A percentile compares a stretch with the other conserved stretches of the same genome.
phyloP scores from a whole-genome alignment of 441 rosid genomes.

The Gossypium trilobum region DNA sequence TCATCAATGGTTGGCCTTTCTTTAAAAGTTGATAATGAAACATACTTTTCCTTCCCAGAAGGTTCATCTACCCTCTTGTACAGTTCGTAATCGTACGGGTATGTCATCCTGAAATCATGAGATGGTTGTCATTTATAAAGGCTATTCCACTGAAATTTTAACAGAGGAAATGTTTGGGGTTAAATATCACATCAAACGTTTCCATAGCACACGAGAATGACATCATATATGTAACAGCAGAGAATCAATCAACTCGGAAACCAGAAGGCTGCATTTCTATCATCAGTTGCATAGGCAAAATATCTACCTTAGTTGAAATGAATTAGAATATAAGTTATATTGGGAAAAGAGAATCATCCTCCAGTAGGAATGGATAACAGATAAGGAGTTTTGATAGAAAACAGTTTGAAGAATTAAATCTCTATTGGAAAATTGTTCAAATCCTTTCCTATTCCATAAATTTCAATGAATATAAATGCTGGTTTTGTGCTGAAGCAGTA shows the following conservation, averaged over 20 bases:
- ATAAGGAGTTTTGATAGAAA: neutral
- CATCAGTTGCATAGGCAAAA: neutral
- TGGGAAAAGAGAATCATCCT: neutral
- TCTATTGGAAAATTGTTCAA: neutral
- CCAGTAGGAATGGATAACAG: neutral
- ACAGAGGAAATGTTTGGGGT: neutral
- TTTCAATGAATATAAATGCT: neutral
- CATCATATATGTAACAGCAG: neutral
- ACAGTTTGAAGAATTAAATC: neutral
- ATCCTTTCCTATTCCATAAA: neutral
- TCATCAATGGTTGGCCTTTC: constrained; percentile 60
- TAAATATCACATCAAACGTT: neutral
- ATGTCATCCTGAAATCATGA: constrained; percentile 53
- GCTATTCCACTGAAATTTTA: neutral
- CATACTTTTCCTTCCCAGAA: constrained; percentile 57
- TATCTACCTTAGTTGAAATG: neutral
- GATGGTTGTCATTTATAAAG: neutral
- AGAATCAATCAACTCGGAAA: neutral
- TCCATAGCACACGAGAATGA: neutral
- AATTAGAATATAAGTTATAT: neutral
- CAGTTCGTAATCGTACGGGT: constrained; percentile 52
- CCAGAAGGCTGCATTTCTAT: neutral
- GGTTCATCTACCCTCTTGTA: constrained; percentile 64
- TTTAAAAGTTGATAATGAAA: constrained; percentile 44
- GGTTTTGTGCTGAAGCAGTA: neutral